These are phyloP conservation scores for Heterobasidion occidentale DNA, from an alignment of 1,284 basidiomycete species.

Conservation along the genomic window DNA sequence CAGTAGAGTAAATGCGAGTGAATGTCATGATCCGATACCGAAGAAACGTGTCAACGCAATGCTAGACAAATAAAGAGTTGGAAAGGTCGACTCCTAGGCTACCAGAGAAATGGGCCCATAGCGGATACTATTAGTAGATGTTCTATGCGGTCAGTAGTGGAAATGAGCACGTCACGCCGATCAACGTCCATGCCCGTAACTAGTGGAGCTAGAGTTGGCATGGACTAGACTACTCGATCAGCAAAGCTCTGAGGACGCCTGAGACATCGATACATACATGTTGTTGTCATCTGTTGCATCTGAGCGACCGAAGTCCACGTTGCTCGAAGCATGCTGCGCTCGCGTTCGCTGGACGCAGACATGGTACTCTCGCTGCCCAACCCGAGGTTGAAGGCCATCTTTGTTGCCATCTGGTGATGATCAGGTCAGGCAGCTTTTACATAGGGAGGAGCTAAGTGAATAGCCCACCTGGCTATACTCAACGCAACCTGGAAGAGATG, in stretches of 20 bases:
- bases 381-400: conserved; percentile 65
- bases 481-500: conserved; percentile 22
- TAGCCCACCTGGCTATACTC: conserved; percentile 28
- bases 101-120: too few species aligned
- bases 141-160: too few species aligned
- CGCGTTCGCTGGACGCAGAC: conserved; percentile 21
- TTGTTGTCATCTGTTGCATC: conserved; percentile 19
- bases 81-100: too few species aligned
- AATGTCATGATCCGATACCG: too few species aligned
- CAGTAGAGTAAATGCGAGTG: too few species aligned
- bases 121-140: too few species aligned
- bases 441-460: conserved; percentile 16
- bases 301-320: conserved; percentile 20
- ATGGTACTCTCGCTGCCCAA: conserved; percentile 43
- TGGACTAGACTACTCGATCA: neutral
- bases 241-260: neutral
- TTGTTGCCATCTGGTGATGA: conserved; percentile 46
- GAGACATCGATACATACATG: conserved; percentile 11
- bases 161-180: too few species aligned
- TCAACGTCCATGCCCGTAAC: too few species aligned
- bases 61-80: too few species aligned
- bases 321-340: conserved; percentile 17
- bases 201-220: too few species aligned
- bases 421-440: conserved; percentile 13
- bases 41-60: too few species aligned